phyloP scores from a whole-genome alignment of 1,284 basidiomycete genomes.

The Melampsora americana region DNA sequence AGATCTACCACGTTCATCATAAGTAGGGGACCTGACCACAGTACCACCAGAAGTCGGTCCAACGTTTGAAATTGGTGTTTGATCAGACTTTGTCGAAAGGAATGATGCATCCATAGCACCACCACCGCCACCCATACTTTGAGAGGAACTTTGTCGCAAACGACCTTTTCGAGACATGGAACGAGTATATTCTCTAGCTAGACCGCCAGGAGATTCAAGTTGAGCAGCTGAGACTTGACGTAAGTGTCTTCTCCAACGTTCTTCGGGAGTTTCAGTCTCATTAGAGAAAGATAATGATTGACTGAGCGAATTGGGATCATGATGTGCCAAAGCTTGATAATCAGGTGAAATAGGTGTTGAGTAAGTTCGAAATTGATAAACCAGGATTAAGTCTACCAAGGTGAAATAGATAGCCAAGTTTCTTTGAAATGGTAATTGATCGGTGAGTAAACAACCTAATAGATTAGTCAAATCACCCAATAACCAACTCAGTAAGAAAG shows the following conservation, averaged over 20 bases:
- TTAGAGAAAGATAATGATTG: neutral
- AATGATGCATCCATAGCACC: constrained; percentile 1
- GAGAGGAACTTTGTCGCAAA: neutral
- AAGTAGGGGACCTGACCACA: neutral
- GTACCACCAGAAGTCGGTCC: neutral
- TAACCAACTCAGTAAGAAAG: constrained; percentile 50
- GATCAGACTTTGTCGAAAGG: neutral
- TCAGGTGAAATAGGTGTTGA: neutral
- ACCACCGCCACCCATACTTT: neutral
- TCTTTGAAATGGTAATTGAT: constrained; percentile 30
- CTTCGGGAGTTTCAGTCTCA: neutral
- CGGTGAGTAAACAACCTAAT: constrained; percentile 37
- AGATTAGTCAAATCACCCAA: constrained; percentile 30
- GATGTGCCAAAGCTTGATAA: neutral
- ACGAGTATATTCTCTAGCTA: neutral
- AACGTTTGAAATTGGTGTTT: neutral
- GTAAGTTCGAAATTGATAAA: constrained; percentile 18
- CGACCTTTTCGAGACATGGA: neutral
- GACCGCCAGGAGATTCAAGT: neutral
- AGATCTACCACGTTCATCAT: neutral
- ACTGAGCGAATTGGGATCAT: neutral
- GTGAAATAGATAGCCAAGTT: constrained; percentile 34
- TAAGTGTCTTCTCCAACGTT: neutral
- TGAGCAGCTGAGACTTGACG: neutral
- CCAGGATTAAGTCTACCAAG: constrained; percentile 23